Evolutionary conservation across 1,139 yeast genomes (phyloP).

Genomic region (Suhomyces wounanorum): DNA sequence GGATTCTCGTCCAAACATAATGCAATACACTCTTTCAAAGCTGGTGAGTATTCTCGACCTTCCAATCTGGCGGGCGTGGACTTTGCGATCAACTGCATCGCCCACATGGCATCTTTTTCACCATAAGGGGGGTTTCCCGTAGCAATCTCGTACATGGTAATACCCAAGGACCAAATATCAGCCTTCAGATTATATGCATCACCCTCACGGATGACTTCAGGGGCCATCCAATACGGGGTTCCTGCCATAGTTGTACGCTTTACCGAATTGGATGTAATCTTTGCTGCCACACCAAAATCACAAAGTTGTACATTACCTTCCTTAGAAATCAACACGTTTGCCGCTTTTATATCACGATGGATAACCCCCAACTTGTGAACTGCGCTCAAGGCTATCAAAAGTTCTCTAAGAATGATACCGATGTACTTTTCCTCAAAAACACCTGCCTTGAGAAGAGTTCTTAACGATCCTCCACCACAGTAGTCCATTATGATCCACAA

Average conservation of each 20-base stretch:
- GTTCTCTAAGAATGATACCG: constrained; percentile 79
- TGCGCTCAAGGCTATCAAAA: constrained; percentile 71
- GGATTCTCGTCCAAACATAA: constrained; percentile 93
- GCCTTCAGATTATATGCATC: constrained; percentile 82
- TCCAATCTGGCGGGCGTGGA: constrained; percentile 94
- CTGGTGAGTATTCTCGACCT: constrained; percentile 77
- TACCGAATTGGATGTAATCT: constrained; percentile 73
- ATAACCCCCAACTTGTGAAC: constrained; percentile 91
- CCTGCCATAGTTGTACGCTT: constrained; percentile 92
- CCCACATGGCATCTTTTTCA: constrained; percentile 92
- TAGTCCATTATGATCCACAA: constrained; percentile 98
- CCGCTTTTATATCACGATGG: constrained; percentile 95
- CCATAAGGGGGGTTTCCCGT: constrained; percentile 98
- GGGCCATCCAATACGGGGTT: constrained; percentile 99
- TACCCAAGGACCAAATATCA: constrained; percentile 93
- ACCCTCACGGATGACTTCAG: constrained; percentile 96
- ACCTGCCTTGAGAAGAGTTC: constrained; percentile 88
- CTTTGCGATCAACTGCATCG: constrained; percentile 90
- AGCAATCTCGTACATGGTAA: constrained; percentile 90
- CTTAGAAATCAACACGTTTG: constrained; percentile 84
- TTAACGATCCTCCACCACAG: constrained; percentile 94
- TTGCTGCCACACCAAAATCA: constrained; percentile 97
- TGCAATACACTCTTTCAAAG: constrained; percentile 86
- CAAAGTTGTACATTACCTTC: constrained; percentile 91
- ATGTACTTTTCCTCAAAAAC: constrained; percentile 81